Base-by-base conservation (phyloP, 768 basidiomycete genomes). In the Pisolithus albus region DNA sequence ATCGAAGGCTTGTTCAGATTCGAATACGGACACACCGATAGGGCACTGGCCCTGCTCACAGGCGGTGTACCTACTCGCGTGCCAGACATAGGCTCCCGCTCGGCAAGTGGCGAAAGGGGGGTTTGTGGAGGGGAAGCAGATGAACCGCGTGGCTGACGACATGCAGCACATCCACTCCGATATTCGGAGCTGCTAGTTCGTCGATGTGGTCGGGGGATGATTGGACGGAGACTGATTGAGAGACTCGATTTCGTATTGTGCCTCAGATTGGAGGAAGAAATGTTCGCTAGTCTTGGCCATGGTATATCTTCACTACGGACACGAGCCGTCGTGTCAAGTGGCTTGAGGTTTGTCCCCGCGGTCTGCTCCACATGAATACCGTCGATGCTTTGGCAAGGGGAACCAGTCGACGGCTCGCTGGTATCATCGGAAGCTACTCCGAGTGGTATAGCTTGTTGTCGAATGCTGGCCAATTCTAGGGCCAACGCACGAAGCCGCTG, bases 131-230 rank as follows among this genome's bases (percentile, higher is more conserved):
- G 6, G 15, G 54, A 59, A 38, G 52, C 36, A 38, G 41, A 38
- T 9, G 56, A 57, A 18, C 51, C 15, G 28, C 61, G 64, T 43
- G 48, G 53, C 18, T 59, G 62, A 46, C 57, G 60, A 55, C 64
- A 66, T 10, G 64, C 62, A 6, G 54, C 47, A 52, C 64, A 65
- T 43, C 64, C 64, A 53, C 60, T 65, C 5, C 64, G 64, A 56
- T 66, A 65, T 51, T 47, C 58, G 21, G 52, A 39, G 37, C 10
- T 56, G 53, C 36, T 52, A 52, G 18, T 32, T 43, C 50, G 55
- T 54, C 48, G 39, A 46, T 16, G 56, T 49, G 34, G 16, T 49
- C 24, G 52, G 26, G 26, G 26, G 54, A 50, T 61, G 57, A 18
- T 28, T 21, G n/a, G 58, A 52, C 55, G 52, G 49, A 52, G 55